Evolutionary conservation across 768 basidiomycete species (phyloP), one percentile per base, ranked within the genome.

Genomic region (Rickenella mellea): DNA sequence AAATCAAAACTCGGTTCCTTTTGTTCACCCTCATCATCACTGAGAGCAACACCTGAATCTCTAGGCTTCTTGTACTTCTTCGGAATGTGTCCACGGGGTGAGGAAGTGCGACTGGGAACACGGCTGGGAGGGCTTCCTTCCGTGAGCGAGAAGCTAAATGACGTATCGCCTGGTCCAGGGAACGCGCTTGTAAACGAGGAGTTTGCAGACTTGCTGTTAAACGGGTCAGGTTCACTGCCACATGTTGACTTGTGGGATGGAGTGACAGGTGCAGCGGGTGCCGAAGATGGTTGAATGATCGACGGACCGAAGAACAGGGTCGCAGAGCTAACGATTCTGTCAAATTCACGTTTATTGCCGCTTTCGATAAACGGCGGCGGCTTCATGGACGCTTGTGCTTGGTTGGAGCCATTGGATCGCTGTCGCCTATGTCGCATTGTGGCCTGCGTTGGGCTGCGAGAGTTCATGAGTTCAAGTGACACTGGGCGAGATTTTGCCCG

Each of bases 401-500:
- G 43, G 40, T 44, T 40, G 30, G 51, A 27, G 15, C 50, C 39
- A 28, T 21, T 33, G 35, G 33, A 45, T 19, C 50, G 50, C 22
- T 51, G 46, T 14, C 50, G 45, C 11, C 26, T 43, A 22, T 28
- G 39, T 5, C 48, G 50, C 15, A 49, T 51, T 1, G 50, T 19
- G 29, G 44, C 26, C 24, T 44, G 39, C 14, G 51, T 46, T 9
- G 44, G 39, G 3, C 47, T 35, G 19, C 44, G 38, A 22, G 50
- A 46, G 6, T 78, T 71, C 14, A 76, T 65, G 35, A 84, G 61
- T 54, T 83, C 81, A 21, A 71, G 59, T 15, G 84, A 86, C 11
- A 85, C 66, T 2, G 83, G 84, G 40, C 83, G 69, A 21, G 81
- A 76, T 9, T 81, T 76, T 1, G 83, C 84, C 9, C 84, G 75